Percentiles rank a stretch among this genome's conserved stretches.
phyloP scores from a whole-genome alignment of 108 stramenopile species.

The Cyclostephanos tholiformis region DNA sequence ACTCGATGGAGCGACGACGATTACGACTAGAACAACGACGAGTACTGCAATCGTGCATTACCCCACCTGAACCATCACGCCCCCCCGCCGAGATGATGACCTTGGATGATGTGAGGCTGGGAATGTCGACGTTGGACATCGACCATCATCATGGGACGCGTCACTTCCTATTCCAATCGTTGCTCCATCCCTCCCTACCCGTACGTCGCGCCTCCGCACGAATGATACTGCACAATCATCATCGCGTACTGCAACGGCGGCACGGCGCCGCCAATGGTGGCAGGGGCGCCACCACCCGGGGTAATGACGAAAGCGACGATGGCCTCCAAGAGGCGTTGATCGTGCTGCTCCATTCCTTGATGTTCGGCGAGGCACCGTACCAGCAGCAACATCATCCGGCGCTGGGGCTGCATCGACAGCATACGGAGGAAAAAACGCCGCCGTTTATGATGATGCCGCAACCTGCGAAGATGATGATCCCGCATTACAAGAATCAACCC shows the following conservation, averaged over 20 bases:
- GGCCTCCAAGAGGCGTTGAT: conserved; percentile 31
- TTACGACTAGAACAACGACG: background rate
- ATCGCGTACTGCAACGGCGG: background rate
- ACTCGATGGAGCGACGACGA: background rate
- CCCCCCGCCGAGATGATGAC: too few species aligned
- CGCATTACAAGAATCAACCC: conserved; percentile 6
- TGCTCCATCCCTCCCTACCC: conserved; percentile 35
- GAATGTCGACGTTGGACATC: conserved; percentile 1
- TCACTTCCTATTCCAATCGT: conserved; percentile 43
- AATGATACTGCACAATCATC: conserved; percentile 33
- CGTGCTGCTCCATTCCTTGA: conserved; percentile 20
- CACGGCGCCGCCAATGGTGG: background rate
- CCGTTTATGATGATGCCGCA: background rate
- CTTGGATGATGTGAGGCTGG: too few species aligned
- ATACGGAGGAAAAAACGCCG: background rate
- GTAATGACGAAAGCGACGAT: background rate
- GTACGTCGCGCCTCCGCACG: conserved; percentile 28
- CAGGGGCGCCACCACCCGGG: too few species aligned
- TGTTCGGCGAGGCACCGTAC: conserved; percentile 33
- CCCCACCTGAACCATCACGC: too few species aligned
- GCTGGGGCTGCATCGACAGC: background rate
- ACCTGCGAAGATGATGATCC: background rate
- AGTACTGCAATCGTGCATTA: too few species aligned
- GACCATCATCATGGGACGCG: conserved; percentile 24
- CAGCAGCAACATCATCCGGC: background rate